A percentile compares a stretch with the other conserved stretches of the same genome.
Evolutionary conservation across 257 asterid genomes (phyloP).

Genomic region (Forsythia viridissima): DNA sequence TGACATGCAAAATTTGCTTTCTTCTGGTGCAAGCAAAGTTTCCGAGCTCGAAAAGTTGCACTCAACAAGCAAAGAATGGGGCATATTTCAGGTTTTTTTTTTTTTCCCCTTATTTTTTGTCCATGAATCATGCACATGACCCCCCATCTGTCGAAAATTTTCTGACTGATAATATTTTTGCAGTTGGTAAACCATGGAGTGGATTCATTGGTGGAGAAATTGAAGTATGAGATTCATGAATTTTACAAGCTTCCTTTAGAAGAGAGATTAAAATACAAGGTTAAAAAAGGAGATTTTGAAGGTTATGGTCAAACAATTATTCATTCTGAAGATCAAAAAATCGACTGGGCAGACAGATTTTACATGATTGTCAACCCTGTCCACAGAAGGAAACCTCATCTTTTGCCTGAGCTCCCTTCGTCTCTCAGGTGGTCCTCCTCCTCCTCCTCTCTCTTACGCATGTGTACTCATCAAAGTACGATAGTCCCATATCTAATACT

Average conservation of each 20-base stretch:
- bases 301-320: constrained; percentile 54
- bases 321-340: constrained; percentile 32
- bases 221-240: constrained; percentile 49
- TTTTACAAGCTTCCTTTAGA: constrained; percentile 63
- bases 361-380: constrained; percentile 56
- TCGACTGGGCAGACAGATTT: constrained; percentile 72
- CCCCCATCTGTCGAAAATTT: no score
- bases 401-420: constrained; percentile 56
- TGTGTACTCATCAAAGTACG: no score
- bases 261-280: constrained; percentile 46
- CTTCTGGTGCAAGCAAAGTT: constrained; percentile 20
- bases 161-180: neutral
- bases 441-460: neutral
- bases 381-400: constrained; percentile 48
- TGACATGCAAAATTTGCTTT: constrained; percentile 40
- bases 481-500: no score
- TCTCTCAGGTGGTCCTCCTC: constrained; percentile 45
- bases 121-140: no score
- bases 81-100: constrained; percentile 60
- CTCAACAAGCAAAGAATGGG: constrained; percentile 60
- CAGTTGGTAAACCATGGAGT: constrained; percentile 72
- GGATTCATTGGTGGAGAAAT: constrained; percentile 47
- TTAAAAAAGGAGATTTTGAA: constrained; percentile 50
- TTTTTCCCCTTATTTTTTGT: neutral
- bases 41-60: constrained; percentile 44